Conservation (phyloP, 2,329 filamentous ascomycete species). For the Fusarium sp. region DNA sequence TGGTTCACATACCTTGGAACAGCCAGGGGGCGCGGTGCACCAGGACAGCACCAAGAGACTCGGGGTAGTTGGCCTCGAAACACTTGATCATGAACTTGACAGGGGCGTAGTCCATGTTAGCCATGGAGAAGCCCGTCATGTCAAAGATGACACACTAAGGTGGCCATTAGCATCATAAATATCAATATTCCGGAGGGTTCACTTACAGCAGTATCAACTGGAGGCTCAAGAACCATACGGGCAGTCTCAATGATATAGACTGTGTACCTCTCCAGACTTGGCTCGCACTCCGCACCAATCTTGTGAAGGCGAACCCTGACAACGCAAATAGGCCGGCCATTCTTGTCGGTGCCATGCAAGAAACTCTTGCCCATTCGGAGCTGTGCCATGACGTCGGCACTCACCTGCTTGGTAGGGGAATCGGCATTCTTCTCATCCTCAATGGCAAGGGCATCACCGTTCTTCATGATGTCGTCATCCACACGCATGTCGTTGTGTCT, state of each 20-base stretch:
- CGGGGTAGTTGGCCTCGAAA: slow-evolving; percentile 98
- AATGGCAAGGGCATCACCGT: slow-evolving; percentile 77
- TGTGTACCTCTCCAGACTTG: slow-evolving; percentile 87
- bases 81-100: slow-evolving; percentile 99
- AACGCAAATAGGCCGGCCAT: slow-evolving; percentile 86
- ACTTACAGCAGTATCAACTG: slow-evolving; percentile 91
- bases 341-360: slow-evolving; percentile 86
- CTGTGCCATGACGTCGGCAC: slow-evolving; percentile 84
- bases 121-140: slow-evolving; percentile 92
- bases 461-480: slow-evolving; percentile 86
- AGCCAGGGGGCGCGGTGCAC: slow-evolving; percentile 98
- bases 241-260: slow-evolving; percentile 95
- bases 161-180: slow-evolving; percentile 27
- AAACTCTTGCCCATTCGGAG: slow-evolving; percentile 93
- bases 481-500: slow-evolving; percentile 84
- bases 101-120: slow-evolving; percentile 98
- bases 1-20: slow-evolving; percentile 78
- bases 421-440: slow-evolving; percentile 69
- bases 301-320: slow-evolving; percentile 86
- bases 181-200: background rate
- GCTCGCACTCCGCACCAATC: slow-evolving; percentile 83
- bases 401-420: slow-evolving; percentile 71
- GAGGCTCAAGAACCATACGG: slow-evolving; percentile 81
- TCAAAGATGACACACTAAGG: slow-evolving; percentile 90
- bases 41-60: slow-evolving; percentile 87